Evolutionary conservation across 495 filamentous ascomycete species (phyloP), one percentile per base, ranked within the genome.

Genomic region (Podospora pseudocomata): DNA sequence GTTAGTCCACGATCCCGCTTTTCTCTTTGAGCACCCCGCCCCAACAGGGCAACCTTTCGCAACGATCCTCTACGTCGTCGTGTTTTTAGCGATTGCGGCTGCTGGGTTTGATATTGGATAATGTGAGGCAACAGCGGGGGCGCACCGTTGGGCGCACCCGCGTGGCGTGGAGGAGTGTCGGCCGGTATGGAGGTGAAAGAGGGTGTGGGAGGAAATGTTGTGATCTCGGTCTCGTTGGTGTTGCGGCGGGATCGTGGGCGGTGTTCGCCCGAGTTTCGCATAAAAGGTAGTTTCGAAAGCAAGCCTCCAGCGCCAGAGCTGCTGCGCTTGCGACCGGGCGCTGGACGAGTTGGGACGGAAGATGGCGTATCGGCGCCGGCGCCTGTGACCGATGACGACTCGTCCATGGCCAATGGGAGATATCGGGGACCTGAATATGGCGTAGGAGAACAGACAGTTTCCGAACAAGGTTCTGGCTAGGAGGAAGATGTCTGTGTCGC

Each of bases 51-150:
- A 3, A 91, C 91, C 71, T 94, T 95, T 56, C 92, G 83, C 65
- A 94, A 78, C 5, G 92, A 94, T 5, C 91, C 90, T 69, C 90
- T 88, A 57, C 94, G 88, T 66, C 89, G 87, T 27, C 93, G 85
- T 9, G 89, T 90, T 73, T 90, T 90, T 60, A 87, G 13, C 39
- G 39, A 3, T 49, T 49, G 39, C 39, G 39, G 85, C 67, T 91
- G 88, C 68, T 90, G 86, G 16, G 34, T 5, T 28, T 66, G 65
- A 84, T 67, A 87, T 82, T 71, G 76, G 26, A 71, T 67, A 23
- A 86, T 79, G 72, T 77, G 70, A 23, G 79, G 80, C 68, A 80
- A 79, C 56, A 77, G 77, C 57, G 74, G 76, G 23, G 77, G 70
- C 69, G 73, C 72, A 68, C 74, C 71, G 44, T 72, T 71, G 63